Base-by-base conservation (phyloP, 257 asterid genomes). In the Lycium ferocissimum region DNA sequence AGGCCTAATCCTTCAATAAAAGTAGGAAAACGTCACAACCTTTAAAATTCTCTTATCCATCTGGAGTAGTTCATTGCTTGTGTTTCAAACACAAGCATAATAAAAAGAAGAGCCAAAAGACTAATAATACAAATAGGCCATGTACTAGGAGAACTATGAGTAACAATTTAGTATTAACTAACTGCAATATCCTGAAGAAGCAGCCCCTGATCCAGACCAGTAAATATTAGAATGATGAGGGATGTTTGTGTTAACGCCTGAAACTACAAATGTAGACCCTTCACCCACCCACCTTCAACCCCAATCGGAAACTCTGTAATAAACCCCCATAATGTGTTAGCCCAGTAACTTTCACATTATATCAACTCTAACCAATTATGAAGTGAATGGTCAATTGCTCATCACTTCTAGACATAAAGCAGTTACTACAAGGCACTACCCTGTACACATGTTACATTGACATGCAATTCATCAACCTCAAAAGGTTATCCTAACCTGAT, bases 261-360 rank as follows among this genome's bases (percentile, higher is more conserved):
- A 65, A 65, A 9, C 49, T 67, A 67, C 49, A 67, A 33, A 37
- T 67, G 75, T 67, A 67, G 75, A 33, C 75, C 75, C 40, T 67
- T 67, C 40, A 67, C 20, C 49, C 75, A 67, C 45, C 75, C 9
- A 67, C 47, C 10, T 20, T 7, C 49, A 35, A 67, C 20, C 49
- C 49, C 49, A 67, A 67, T 35, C 47, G 45, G 18, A 37, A 35
- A 67, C 75, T 67, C 47, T 33, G 20, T 13, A 67, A 35, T 65
- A 62, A 62, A 10, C 69, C 14, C 35, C 69, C 37, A 62, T 62
- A 18, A 62, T 62, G 37, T 62, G 37, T 20, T 62, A 20, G 69
- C 37, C 69, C 43, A 38, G 3, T 38, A 38, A 38, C 43, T 38
- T 38, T 38, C 43, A 38, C 43, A 38, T 18, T 67, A 35, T 35